Evolutionary conservation across 192 early-diverging fungal genomes (phyloP).

Genomic region (Backusella morwellensis): DNA sequence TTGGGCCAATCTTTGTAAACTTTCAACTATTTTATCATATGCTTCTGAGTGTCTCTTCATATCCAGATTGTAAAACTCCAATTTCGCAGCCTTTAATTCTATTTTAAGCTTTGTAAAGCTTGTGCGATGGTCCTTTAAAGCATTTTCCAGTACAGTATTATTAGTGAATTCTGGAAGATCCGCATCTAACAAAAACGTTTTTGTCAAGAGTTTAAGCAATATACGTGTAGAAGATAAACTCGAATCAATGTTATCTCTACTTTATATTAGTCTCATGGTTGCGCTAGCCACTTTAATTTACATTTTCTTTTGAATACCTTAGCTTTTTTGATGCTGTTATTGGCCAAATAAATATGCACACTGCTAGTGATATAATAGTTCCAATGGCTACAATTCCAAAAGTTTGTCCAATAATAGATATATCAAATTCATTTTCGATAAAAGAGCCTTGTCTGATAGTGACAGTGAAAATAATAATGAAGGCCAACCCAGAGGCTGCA

Average conservation of each 20-base stretch:
- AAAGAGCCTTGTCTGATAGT: slow-evolving; percentile 41
- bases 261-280: not conserved
- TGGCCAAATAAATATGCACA: slow-evolving; percentile 47
- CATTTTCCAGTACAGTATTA: slow-evolving; percentile 50
- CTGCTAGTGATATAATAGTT: slow-evolving; percentile 32
- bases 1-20: slow-evolving; percentile 62
- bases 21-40: slow-evolving; percentile 49
- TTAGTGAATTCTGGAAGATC: slow-evolving; percentile 49
- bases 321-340: slow-evolving; percentile 47
- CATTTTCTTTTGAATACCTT: not conserved
- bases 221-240: slow-evolving; percentile 56
- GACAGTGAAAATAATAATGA: slow-evolving; percentile 48
- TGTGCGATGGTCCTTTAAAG: slow-evolving; percentile 55
- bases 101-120: slow-evolving; percentile 52
- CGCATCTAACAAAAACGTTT: slow-evolving; percentile 55
- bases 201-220: slow-evolving; percentile 58
- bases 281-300: not conserved
- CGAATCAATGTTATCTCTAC: slow-evolving; percentile 40
- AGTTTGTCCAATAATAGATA: slow-evolving; percentile 33
- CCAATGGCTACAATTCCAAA: slow-evolving; percentile 38
- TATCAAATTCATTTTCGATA: slow-evolving; percentile 32
- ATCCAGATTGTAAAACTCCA: slow-evolving; percentile 46
- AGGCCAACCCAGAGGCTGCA: slow-evolving; percentile 36
- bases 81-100: slow-evolving; percentile 48
- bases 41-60: slow-evolving; percentile 43